These are phyloP conservation scores for Solanum chaucha DNA, from an alignment of 257 asterid species.

Conservation along the genomic window DNA sequence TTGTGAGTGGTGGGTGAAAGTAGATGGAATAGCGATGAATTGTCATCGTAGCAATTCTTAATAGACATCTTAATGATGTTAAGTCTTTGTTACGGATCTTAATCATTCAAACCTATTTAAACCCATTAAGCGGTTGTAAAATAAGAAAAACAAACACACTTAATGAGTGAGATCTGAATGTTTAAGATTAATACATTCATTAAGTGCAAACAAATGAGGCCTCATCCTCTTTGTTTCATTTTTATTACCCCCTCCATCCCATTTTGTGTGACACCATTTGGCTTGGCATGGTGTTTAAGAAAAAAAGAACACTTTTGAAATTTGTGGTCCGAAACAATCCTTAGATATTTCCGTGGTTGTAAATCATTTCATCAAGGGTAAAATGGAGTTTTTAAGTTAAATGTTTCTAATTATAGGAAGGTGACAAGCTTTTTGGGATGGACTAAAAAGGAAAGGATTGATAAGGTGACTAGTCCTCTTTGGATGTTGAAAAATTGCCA, in stretches of 20 bases:
- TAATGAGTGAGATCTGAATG: background rate
- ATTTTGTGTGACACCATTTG: background rate
- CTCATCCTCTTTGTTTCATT: background rate
- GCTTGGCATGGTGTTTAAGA: background rate
- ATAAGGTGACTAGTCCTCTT: background rate
- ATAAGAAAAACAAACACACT: background rate
- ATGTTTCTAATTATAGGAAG: background rate
- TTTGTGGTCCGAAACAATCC: background rate
- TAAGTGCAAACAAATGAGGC: background rate
- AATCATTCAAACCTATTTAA: background rate
- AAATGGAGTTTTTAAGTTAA: background rate
- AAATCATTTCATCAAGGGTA: background rate
- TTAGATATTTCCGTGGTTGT: background rate
- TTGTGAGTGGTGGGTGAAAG: background rate
- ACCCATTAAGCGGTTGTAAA: background rate
- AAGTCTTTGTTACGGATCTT: background rate
- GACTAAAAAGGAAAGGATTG: background rate
- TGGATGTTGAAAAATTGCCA: background rate
- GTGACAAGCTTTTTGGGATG: background rate
- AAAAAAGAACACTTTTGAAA: background rate
- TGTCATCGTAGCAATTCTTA: background rate
- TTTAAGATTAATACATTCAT: too few relatives aligned
- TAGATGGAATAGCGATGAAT: background rate
- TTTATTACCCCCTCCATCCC: background rate
- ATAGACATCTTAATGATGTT: background rate